Conservation (phyloP, 1,284 basidiomycete species). For the Sanghuangporus sanghuang region DNA sequence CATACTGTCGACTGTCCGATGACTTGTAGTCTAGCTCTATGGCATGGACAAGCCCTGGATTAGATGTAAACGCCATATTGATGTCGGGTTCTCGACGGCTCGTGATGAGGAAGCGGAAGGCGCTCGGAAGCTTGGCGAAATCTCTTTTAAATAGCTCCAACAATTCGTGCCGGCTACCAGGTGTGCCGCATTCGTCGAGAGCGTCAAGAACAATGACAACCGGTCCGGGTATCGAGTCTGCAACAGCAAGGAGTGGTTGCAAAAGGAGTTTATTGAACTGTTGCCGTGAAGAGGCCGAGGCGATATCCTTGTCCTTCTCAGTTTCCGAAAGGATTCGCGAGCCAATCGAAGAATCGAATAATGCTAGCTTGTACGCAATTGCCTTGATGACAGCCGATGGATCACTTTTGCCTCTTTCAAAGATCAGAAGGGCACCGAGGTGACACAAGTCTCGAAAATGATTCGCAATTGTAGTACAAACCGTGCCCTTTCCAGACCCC, state of each 20-base stretch:
- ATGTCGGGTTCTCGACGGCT: background rate
- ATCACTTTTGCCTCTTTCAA: constrained; percentile 17
- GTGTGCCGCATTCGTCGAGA: constrained; percentile 9
- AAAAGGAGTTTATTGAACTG: constrained; percentile 5
- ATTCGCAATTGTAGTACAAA: constrained; percentile 19
- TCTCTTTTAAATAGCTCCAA: constrained; percentile 24
- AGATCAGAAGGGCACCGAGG: constrained; percentile 15
- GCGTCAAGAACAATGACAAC: constrained; percentile 9
- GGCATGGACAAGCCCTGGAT: background rate
- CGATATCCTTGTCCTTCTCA: background rate
- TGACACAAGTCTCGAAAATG: background rate
- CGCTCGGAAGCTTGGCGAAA: constrained; percentile 9
- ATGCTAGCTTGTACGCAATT: constrained; percentile 19
- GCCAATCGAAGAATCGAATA: constrained; percentile 16
- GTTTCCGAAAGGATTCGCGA: background rate
- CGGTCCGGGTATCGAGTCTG: background rate
- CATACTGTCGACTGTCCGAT: background rate
- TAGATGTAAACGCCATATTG: background rate
- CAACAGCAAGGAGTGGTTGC: background rate
- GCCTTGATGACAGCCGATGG: constrained; percentile 19
- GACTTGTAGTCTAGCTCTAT: background rate
- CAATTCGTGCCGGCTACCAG: constrained; percentile 26
- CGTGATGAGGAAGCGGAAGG: constrained; percentile 3
- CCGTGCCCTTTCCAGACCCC: constrained; percentile 24
- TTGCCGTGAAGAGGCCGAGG: background rate